A percentile compares a stretch with the other conserved stretches of the same genome.
Conservation (phyloP, 2,329 filamentous ascomycete genomes). For the Neonectria faginata region DNA sequence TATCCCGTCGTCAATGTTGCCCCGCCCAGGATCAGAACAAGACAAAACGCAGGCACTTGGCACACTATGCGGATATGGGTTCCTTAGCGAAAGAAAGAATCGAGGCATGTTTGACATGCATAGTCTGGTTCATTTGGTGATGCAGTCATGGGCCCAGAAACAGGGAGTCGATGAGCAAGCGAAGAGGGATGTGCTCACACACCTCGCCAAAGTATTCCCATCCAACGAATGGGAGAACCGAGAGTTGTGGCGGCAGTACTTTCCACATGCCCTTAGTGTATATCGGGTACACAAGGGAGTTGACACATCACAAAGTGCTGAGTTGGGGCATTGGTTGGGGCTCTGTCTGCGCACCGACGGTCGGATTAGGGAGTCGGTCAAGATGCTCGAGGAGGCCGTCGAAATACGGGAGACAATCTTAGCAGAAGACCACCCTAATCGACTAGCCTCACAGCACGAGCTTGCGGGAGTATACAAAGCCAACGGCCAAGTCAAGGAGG, state of each 20-base stretch:
- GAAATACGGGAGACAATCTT: neutral
- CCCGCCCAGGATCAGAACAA: constrained; percentile 33
- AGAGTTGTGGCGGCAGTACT: constrained; percentile 25
- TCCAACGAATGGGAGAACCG: constrained; percentile 13
- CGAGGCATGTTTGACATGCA: constrained; percentile 53
- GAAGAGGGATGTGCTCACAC: constrained; percentile 1
- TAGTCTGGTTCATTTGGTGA: constrained; percentile 52
- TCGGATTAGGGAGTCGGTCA: neutral
- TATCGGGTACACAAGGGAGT: neutral
- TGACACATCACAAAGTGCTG: neutral
- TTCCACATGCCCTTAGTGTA: constrained; percentile 26
- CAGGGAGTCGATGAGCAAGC: neutral
- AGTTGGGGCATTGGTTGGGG: neutral
- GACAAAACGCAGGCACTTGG: constrained; percentile 47
- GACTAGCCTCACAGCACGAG: neutral
- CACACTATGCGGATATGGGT: constrained; percentile 49
- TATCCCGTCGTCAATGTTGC: constrained; percentile 53
- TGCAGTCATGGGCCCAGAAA: constrained; percentile 43
- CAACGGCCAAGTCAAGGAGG: neutral
- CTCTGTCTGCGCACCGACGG: neutral
- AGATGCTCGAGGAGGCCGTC: neutral
- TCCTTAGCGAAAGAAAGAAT: constrained; percentile 45
- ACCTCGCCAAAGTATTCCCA: constrained; percentile 8
- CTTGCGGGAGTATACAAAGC: constrained; percentile 5
- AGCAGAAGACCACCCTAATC: neutral